phyloP scores from a whole-genome alignment of 1,139 yeast genomes.

The Sugiyamaella castrensis region DNA sequence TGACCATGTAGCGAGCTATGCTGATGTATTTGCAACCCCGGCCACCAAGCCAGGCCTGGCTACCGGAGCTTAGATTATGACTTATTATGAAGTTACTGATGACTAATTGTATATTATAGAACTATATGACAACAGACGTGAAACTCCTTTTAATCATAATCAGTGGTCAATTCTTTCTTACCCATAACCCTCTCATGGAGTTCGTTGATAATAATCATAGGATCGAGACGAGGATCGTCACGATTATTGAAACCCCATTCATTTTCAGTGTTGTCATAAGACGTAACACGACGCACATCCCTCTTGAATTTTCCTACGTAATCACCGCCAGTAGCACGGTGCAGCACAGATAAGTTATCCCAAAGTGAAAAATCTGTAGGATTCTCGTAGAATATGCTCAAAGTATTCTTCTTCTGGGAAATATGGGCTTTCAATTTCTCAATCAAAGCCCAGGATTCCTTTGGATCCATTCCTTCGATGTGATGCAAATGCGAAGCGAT shows the following conservation, averaged over 20 bases:
- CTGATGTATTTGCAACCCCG: too few relatives aligned
- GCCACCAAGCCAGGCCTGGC: too few relatives aligned
- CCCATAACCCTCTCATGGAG: conserved; percentile 5
- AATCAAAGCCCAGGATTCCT: conserved; percentile 3
- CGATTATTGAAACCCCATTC: conserved; percentile 7
- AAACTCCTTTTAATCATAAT: neutral
- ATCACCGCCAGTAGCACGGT: conserved; percentile 2
- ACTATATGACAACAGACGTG: too few relatives aligned
- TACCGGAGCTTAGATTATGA: too few relatives aligned
- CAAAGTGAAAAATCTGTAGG: conserved; percentile 5
- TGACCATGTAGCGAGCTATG: too few relatives aligned
- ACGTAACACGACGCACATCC: conserved; percentile 7
- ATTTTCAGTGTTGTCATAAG: conserved; percentile 6
- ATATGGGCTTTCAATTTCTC: conserved; percentile 1
- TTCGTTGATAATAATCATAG: conserved; percentile 5
- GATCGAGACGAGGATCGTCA: conserved; percentile 7
- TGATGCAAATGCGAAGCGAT: conserved; percentile 8
- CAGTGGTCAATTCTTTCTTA: conserved; percentile 6
- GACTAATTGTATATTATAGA: too few relatives aligned
- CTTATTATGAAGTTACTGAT: too few relatives aligned
- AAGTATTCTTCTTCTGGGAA: conserved; percentile 2
- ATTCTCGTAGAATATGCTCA: neutral
- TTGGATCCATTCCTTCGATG: conserved; percentile 7
- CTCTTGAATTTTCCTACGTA: conserved; percentile 5
- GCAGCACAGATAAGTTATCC: conserved; percentile 8